Evolutionary conservation across 2,329 filamentous ascomycete genomes (phyloP).

Genomic region (Botrytis squamosa): DNA sequence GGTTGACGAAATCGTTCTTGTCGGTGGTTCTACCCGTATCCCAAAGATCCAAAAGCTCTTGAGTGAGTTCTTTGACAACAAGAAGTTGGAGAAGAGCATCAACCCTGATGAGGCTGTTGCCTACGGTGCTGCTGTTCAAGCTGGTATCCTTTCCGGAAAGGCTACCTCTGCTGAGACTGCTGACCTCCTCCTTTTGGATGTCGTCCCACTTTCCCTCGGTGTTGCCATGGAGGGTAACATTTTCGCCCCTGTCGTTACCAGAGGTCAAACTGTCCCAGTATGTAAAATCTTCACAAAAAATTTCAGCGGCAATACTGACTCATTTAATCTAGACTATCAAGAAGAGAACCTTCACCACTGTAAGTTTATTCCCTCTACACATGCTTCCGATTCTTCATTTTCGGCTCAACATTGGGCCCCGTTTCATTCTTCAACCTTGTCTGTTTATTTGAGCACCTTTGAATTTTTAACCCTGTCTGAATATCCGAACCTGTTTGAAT

Average conservation of each 20-base stretch:
- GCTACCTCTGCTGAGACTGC: slow-evolving; percentile 91
- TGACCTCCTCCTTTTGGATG: slow-evolving; percentile 93
- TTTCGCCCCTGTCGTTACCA: slow-evolving; percentile 88
- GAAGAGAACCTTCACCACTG: slow-evolving; percentile 8
- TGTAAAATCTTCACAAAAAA: slow-evolving; percentile 52
- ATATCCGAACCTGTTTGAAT: not conserved
- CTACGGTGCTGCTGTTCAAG: slow-evolving; percentile 97
- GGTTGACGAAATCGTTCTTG: slow-evolving; percentile 98
- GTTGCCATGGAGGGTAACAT: slow-evolving; percentile 99
- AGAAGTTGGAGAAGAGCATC: slow-evolving; percentile 99
- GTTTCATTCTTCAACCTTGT: not conserved
- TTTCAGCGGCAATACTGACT: slow-evolving; percentile 49
- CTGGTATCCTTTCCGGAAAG: slow-evolving; percentile 97
- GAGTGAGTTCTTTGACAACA: slow-evolving; percentile 98
- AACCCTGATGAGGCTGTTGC: slow-evolving; percentile 99
- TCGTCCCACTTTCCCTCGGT: slow-evolving; percentile 93
- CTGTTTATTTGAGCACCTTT: not conserved
- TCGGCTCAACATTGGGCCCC: not conserved
- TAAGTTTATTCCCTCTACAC: not conserved
- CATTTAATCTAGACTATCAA: not conserved
- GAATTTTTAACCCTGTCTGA: not conserved
- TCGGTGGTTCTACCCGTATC: slow-evolving; percentile 98
- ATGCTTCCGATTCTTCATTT: not conserved
- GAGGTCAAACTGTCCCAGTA: slow-evolving; percentile 73
- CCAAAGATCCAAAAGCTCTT: slow-evolving; percentile 98